Conservation (phyloP, 331 rosid genomes). For the Cydonia oblonga region DNA sequence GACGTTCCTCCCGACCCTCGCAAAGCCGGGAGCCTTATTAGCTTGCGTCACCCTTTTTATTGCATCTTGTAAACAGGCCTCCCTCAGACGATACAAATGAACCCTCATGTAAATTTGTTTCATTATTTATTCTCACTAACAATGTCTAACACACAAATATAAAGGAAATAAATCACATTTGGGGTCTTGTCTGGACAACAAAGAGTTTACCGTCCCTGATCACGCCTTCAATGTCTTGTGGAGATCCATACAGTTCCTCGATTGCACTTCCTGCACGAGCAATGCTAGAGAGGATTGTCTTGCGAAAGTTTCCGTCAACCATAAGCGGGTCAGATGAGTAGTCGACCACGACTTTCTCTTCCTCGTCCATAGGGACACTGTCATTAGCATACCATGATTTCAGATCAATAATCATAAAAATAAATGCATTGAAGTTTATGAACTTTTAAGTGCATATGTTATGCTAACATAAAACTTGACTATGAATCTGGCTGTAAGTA, state of each 20-base stretch:
- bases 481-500: not conserved
- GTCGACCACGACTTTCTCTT: conserved; percentile 69
- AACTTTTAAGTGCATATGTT: not conserved
- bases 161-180: conserved; percentile 45
- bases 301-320: conserved; percentile 50
- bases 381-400: not conserved
- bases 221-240: conserved; percentile 97
- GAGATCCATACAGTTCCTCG: conserved; percentile 70
- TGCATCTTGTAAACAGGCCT: not conserved
- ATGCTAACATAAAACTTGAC: not conserved
- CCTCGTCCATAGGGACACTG: conserved; percentile 95
- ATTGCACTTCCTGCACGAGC: conserved; percentile 82
- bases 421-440: not conserved
- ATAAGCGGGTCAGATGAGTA: conserved; percentile 68
- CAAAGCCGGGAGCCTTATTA: too few relatives aligned
- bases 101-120: not conserved
- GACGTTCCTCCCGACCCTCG: too few relatives aligned
- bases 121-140: not conserved
- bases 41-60: too few relatives aligned
- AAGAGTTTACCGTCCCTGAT: conserved; percentile 75
- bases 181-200: conserved; percentile 96
- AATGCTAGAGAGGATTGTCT: conserved; percentile 67
- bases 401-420: not conserved
- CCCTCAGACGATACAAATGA: not conserved
- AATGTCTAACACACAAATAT: not conserved